These are phyloP conservation scores for Apophysomyces elegans DNA, from an alignment of 371 early-diverging fungal species.

Conservation along the genomic window DNA sequence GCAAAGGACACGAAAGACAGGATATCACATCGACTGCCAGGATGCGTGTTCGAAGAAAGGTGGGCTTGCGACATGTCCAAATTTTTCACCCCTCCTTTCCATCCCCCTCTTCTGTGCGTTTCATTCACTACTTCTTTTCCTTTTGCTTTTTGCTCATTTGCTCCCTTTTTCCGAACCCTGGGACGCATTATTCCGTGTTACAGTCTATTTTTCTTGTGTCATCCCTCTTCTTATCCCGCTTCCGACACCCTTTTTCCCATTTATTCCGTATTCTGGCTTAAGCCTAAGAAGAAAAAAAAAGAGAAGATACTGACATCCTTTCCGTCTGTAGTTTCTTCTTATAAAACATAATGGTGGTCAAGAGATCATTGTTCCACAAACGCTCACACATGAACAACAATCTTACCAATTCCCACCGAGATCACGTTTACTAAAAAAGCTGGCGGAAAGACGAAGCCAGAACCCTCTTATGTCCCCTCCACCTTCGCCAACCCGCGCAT, in stretches of 20 bases:
- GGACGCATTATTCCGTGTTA: slow-evolving; percentile 3
- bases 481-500: not conserved
- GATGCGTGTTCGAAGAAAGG: not conserved
- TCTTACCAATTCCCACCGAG: slow-evolving; percentile 54
- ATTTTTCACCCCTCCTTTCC: not conserved
- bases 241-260: slow-evolving; percentile 8
- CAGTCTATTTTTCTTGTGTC: not conserved
- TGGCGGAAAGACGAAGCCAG: not conserved
- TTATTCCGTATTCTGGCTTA: slow-evolving; percentile 11
- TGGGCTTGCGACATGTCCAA: not conserved
- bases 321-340: slow-evolving; percentile 35
- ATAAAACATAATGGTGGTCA: slow-evolving; percentile 44
- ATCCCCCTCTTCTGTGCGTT: not conserved
- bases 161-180: slow-evolving; percentile 9
- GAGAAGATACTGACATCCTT: not conserved
- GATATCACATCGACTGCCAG: not conserved
- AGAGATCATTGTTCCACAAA: slow-evolving; percentile 52
- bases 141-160: too few relatives aligned
- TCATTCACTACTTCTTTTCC: too few relatives aligned
- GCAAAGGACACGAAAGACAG: not conserved
- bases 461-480: not conserved
- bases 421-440: slow-evolving; percentile 43
- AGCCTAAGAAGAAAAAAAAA: too few relatives aligned
- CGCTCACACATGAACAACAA: slow-evolving; percentile 49
- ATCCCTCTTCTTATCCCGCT: not conserved